Conservation (phyloP, 108 stramenopile genomes). For the Pseudonitzschia multiseries region DNA sequence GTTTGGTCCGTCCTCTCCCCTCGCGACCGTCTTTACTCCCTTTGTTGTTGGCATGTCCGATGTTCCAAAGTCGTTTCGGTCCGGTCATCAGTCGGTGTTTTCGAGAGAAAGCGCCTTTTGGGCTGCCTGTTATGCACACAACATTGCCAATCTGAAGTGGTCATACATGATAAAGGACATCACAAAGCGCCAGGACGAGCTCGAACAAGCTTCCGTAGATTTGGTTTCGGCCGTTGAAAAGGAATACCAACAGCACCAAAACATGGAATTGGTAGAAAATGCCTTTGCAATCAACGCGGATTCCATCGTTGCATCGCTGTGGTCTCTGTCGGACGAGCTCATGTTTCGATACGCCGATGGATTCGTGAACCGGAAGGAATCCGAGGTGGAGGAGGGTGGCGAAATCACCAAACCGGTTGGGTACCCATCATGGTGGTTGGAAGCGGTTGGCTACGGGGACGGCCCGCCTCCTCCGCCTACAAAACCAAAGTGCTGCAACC, state of each 20-base stretch:
- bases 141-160: slow-evolving; percentile 55
- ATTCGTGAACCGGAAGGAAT: slow-evolving; percentile 32
- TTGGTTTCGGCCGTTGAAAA: not conserved
- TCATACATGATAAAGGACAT: slow-evolving; percentile 46
- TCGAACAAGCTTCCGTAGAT: slow-evolving; percentile 33
- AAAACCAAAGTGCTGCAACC: slow-evolving; percentile 48
- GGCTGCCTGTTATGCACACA: slow-evolving; percentile 43
- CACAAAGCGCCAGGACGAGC: slow-evolving; percentile 17
- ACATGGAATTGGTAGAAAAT: slow-evolving; percentile 14
- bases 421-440: slow-evolving; percentile 53
- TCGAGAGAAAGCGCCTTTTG: slow-evolving; percentile 42
- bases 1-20: slow-evolving; percentile 47
- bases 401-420: slow-evolving; percentile 43
- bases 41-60: slow-evolving; percentile 38
- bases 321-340: slow-evolving; percentile 43
- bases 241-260: not conserved
- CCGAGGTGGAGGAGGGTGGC: slow-evolving; percentile 13
- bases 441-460: slow-evolving; percentile 38
- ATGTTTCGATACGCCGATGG: slow-evolving; percentile 55
- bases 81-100: slow-evolving; percentile 39
- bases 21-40: slow-evolving; percentile 46
- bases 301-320: slow-evolving; percentile 25
- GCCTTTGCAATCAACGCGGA: slow-evolving; percentile 29
- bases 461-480: slow-evolving; percentile 56
- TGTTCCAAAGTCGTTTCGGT: slow-evolving; percentile 44